Base-by-base conservation (phyloP, 2,329 filamentous ascomycete genomes). In the Phaeosphaeria sp. region DNA sequence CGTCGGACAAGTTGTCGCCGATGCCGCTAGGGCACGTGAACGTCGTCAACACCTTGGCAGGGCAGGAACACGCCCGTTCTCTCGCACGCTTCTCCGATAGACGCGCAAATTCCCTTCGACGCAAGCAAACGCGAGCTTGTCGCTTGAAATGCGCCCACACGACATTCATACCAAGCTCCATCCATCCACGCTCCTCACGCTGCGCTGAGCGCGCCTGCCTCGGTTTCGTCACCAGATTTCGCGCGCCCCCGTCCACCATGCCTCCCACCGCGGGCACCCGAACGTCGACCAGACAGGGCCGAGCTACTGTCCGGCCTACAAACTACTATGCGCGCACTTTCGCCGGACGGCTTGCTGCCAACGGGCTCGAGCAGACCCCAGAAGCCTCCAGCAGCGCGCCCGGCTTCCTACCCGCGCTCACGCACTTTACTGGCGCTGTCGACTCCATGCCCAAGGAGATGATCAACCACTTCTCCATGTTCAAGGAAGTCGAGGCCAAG, bases 401-500 rank as follows among this genome's bases (percentile, higher is more conserved):
- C 24, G 82, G 82, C 68, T 88, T 90, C 77, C 89, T 86, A 67
- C 87, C 88, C 57, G 88, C 86, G 22, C 84, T 90, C 62, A 86
- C 86, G 42, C 87, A 88, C 74, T 98, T 99, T 76, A 91, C 94
- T 62, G 93, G 98, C 77, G 89, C 93, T 62, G 92, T 98, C 74
- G 89, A 92, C 51, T 93, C 94, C 40, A 86, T 99, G 24, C 95
- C 95, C 4, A 93, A 93, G 77, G 95, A 99, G 80, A 91, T 97
- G 50, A 92, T 97, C 68, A 89, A 93, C 74, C 94, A 99, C 78
- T 97, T 97, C 69, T 97, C 94, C 33, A 86, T 98, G 55, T 84
- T 99, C 67, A 97, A 97, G 77, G 95, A 99, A 80, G 95, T 98
- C 48, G 95, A 99, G 81, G 94, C 94, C 62, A 99, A 99, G 80